phyloP scores from a whole-genome alignment of 352 stramenopile species.

The Thalassiosira mediterranea region DNA sequence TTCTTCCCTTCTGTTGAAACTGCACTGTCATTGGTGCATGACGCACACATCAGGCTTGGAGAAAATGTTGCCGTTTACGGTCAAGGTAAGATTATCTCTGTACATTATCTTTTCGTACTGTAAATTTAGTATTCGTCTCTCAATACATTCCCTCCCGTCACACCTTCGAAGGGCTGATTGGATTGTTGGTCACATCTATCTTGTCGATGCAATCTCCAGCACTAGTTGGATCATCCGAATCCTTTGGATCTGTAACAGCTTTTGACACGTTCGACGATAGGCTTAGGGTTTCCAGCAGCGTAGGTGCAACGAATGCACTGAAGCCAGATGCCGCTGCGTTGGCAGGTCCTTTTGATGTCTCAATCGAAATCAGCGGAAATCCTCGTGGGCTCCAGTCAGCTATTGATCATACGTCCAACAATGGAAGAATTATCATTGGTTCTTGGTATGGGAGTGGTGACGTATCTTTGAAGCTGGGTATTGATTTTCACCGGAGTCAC shows the following conservation, averaged over 20 bases:
- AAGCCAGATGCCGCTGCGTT: slow-evolving; percentile 49
- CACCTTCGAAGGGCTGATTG: slow-evolving; percentile 63
- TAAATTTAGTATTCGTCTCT: slow-evolving; percentile 2
- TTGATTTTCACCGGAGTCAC: slow-evolving; percentile 87
- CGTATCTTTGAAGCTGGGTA: slow-evolving; percentile 82
- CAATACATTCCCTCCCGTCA: neutral
- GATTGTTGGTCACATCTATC: slow-evolving; percentile 83
- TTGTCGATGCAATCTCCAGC: slow-evolving; percentile 48
- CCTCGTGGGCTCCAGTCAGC: slow-evolving; percentile 80
- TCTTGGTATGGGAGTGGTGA: slow-evolving; percentile 84
- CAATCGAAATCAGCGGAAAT: slow-evolving; percentile 87
- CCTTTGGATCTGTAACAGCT: slow-evolving; percentile 60
- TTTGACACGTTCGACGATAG: slow-evolving; percentile 83
- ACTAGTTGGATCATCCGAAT: slow-evolving; percentile 18
- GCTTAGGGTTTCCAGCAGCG: slow-evolving; percentile 57
- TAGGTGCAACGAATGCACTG: slow-evolving; percentile 80
- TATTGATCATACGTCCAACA: slow-evolving; percentile 82
- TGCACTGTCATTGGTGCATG: slow-evolving; percentile 85
- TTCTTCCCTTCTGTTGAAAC: slow-evolving; percentile 88
- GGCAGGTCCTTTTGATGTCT: slow-evolving; percentile 77
- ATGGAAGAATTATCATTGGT: slow-evolving; percentile 82
- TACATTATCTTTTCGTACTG: no score
- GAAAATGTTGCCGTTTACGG: slow-evolving; percentile 85
- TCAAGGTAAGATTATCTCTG: slow-evolving; percentile 70
- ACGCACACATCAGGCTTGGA: slow-evolving; percentile 82